Conservation (phyloP, 2,329 filamentous ascomycete genomes). For the Fusarium heterosporum region DNA sequence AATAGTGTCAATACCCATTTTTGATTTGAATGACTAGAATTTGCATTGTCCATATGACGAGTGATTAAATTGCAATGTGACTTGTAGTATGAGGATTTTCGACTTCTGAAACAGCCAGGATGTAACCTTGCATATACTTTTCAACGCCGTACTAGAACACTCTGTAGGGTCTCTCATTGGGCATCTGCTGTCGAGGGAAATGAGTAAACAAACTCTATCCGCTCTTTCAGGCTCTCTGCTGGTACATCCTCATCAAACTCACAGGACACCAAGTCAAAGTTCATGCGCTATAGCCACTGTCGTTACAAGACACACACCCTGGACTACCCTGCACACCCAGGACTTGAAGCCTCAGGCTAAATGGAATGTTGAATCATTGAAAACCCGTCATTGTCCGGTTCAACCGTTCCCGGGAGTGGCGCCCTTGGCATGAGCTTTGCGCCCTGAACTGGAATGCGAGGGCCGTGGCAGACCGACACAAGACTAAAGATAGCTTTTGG, state of each 20-base stretch:
- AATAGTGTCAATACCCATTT: conserved; percentile 36
- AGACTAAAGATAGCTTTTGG: not conserved
- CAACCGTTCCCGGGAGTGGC: conserved; percentile 37
- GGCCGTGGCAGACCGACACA: not conserved
- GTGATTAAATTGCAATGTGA: not conserved
- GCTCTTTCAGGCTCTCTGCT: not conserved
- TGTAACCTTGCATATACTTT: not conserved
- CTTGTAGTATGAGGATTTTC: not conserved
- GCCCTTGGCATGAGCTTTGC: conserved; percentile 24
- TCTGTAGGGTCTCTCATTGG: not conserved
- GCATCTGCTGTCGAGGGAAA: not conserved
- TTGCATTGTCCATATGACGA: not conserved
- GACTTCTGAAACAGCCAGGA: not conserved
- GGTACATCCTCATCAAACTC: conserved; percentile 9
- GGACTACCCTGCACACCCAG: not conserved
- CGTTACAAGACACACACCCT: not conserved
- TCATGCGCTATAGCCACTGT: not conserved
- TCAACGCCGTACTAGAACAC: not conserved
- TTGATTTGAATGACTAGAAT: not conserved
- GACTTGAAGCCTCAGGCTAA: not conserved
- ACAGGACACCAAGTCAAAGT: not conserved
- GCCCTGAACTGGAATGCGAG: conserved; percentile 26
- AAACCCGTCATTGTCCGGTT: conserved; percentile 28
- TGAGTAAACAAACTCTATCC: not conserved
- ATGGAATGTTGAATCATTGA: conserved; percentile 30